Conservation (phyloP, 1,284 basidiomycete species). For the Blastosporella zonata region DNA sequence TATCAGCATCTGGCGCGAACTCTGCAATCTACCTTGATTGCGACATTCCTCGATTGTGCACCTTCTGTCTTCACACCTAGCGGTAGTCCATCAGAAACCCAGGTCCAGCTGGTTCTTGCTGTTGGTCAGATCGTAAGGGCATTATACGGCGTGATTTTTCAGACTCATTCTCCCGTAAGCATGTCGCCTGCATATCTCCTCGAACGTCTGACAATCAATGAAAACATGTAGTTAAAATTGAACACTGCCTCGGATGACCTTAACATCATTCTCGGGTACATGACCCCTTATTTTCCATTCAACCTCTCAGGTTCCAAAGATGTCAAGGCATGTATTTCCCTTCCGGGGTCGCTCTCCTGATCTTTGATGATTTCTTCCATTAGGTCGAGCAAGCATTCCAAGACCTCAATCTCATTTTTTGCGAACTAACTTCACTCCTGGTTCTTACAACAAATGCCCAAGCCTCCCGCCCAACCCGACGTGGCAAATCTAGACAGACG, state of each 20-base stretch:
- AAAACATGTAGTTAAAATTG: conserved; percentile 9
- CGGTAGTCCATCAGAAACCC: conserved; percentile 50
- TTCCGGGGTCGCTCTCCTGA: neutral
- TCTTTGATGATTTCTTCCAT: conserved; percentile 7
- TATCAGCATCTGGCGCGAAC: conserved; percentile 31
- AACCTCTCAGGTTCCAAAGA: conserved; percentile 43
- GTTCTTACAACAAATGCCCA: conserved; percentile 38
- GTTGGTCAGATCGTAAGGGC: conserved; percentile 61
- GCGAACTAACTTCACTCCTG: conserved; percentile 69
- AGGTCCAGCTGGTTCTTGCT: conserved; percentile 62
- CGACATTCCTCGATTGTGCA: conserved; percentile 83
- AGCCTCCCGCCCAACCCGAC: conserved; percentile 1
- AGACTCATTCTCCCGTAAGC: conserved; percentile 25
- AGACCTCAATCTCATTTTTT: conserved; percentile 72
- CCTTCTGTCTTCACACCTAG: conserved; percentile 75
- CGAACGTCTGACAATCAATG: neutral
- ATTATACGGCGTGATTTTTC: conserved; percentile 65
- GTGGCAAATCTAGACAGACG: conserved; percentile 7
- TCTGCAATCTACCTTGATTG: conserved; percentile 72
- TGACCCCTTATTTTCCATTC: conserved; percentile 86
- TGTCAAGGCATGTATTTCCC: conserved; percentile 44
- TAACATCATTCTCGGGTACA: conserved; percentile 60
- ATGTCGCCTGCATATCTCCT: neutral
- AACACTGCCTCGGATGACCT: conserved; percentile 43
- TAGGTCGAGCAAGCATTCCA: conserved; percentile 64